Percentiles rank a stretch among this genome's conserved stretches.
phyloP scores from a whole-genome alignment of 108 stramenopile species.

The Nitzschia sp. region DNA sequence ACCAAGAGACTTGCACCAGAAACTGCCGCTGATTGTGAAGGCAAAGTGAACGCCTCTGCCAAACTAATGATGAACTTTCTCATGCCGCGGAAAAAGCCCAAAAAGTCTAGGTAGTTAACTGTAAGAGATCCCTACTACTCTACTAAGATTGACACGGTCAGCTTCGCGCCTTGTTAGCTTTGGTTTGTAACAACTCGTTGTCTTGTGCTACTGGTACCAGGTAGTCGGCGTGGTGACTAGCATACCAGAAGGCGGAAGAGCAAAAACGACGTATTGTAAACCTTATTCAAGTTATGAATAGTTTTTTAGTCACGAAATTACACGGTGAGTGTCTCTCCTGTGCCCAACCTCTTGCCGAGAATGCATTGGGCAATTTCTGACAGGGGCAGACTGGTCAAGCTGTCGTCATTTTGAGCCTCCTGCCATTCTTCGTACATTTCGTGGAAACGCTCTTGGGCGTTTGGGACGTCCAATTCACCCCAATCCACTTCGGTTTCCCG shows the following conservation, averaged over 20 bases:
- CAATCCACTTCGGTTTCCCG: conserved; percentile 34
- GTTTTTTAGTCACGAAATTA: conserved; percentile 12
- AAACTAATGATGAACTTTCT: conserved; percentile 11
- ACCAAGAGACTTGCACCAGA: too few species aligned
- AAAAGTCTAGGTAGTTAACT: neutral
- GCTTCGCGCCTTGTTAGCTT: too few species aligned
- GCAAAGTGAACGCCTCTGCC: neutral
- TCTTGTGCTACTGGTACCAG: too few species aligned
- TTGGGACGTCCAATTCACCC: conserved; percentile 20
- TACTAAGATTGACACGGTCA: too few species aligned
- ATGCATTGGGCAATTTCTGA: conserved; percentile 39
- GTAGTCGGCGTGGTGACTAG: too few species aligned
- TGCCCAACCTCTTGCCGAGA: neutral
- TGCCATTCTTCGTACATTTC: conserved; percentile 52
- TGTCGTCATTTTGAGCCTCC: conserved; percentile 20
- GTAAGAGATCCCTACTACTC: too few species aligned
- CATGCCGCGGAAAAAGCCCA: conserved; percentile 14
- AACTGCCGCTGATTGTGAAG: too few species aligned
- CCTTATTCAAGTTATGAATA: neutral
- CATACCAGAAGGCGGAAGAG: too few species aligned
- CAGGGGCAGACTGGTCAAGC: conserved; percentile 22
- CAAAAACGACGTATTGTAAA: neutral
- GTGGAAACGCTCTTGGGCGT: conserved; percentile 47
- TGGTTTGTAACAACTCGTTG: too few species aligned
- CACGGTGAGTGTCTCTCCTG: too few species aligned